Evolutionary conservation across 164 flowering plant genomes (phyloP).

Genomic region (Platanus orientalis): DNA sequence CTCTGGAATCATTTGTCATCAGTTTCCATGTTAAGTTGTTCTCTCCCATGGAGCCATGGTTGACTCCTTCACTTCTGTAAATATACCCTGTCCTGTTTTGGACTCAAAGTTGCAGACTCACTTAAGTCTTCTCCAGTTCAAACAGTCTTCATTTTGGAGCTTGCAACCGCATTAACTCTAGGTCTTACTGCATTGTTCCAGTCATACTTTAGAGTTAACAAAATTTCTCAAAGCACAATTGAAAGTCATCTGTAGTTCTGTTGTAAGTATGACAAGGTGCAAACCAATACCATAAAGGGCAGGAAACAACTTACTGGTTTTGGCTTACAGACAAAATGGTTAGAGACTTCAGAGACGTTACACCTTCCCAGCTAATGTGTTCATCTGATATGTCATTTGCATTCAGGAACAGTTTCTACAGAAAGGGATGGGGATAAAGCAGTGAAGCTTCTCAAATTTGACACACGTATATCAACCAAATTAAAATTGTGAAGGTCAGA

Average conservation of each 20-base stretch:
- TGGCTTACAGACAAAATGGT: slow-evolving; percentile 46
- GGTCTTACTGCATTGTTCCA: background rate
- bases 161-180: background rate
- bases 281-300: background rate
- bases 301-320: slow-evolving; percentile 52
- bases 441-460: background rate
- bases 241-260: background rate
- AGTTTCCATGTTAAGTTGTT: too few relatives aligned
- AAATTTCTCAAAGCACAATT: background rate
- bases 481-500: background rate
- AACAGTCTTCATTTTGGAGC: too few relatives aligned
- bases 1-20: too few relatives aligned
- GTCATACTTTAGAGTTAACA: background rate
- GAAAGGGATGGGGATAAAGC: slow-evolving; percentile 1
- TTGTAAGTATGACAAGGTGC: background rate
- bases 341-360: slow-evolving; percentile 50
- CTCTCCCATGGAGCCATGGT: background rate
- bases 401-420: slow-evolving; percentile 63
- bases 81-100: background rate
- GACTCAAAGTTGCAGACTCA: too few relatives aligned
- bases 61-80: background rate
- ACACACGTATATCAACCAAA: background rate
- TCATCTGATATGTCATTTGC: slow-evolving; percentile 56
- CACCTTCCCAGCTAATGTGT: slow-evolving; percentile 65
- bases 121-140: too few relatives aligned